Evolutionary conservation across 2,329 filamentous ascomycete species (phyloP).

Genomic region (Botrytis elliptica): DNA sequence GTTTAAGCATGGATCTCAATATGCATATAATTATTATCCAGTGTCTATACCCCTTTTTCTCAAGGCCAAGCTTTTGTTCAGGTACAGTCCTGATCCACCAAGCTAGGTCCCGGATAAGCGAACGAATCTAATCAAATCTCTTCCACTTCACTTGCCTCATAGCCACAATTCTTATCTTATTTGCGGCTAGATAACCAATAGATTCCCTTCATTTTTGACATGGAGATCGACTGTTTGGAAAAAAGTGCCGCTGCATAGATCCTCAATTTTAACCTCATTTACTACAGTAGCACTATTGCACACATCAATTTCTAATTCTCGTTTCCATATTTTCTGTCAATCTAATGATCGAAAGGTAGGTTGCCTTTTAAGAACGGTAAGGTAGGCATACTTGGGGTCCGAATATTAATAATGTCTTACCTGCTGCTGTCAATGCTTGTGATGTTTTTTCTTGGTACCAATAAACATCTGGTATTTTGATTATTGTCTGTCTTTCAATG

Average conservation of each 20-base stretch:
- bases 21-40: background rate
- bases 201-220: background rate
- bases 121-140: constrained; percentile 7
- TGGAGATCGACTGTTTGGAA: background rate
- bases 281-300: background rate
- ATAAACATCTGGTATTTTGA: constrained; percentile 2
- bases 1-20: background rate
- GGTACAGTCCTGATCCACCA: background rate
- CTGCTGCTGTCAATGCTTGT: background rate
- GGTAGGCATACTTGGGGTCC: background rate
- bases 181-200: constrained; percentile 14
- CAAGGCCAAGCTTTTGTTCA: constrained; percentile 2
- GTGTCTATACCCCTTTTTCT: background rate
- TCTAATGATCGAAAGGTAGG: background rate
- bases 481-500: background rate
- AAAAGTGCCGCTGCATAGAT: constrained; percentile 3
- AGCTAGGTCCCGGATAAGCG: background rate
- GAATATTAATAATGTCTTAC: constrained; percentile 11
- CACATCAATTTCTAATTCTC: background rate
- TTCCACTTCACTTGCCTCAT: background rate
- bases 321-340: constrained; percentile 4
- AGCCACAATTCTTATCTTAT: constrained; percentile 16
- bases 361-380: background rate
- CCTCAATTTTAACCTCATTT: constrained; percentile 15
- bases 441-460: constrained; percentile 7